phyloP scores from a whole-genome alignment of 2,329 filamentous ascomycete genomes.

The Aurifilum marmelostoma region DNA sequence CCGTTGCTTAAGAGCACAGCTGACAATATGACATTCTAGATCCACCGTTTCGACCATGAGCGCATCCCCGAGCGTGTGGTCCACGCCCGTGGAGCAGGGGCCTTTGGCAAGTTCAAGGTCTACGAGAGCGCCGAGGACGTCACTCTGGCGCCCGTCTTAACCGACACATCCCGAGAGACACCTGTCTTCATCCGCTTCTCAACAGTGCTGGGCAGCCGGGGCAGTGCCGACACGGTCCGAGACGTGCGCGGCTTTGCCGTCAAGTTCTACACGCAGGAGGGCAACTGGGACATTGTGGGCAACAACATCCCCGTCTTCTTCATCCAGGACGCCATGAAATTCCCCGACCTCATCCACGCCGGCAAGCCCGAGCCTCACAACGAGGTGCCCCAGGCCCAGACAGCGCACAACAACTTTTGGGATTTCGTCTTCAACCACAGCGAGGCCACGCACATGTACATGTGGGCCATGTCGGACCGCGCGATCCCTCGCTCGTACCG shows the following conservation, averaged over 20 bases:
- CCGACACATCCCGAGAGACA: slow-evolving; percentile 64
- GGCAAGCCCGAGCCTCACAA: too few species aligned
- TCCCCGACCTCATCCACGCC: too few species aligned
- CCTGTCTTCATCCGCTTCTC: slow-evolving; percentile 76
- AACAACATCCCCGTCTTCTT: slow-evolving; percentile 77
- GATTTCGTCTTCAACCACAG: too few species aligned
- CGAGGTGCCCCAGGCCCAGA: too few species aligned
- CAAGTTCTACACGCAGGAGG: slow-evolving; percentile 78
- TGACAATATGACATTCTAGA: slow-evolving; percentile 45
- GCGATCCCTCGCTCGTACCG: too few species aligned
- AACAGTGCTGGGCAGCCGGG: slow-evolving; percentile 74
- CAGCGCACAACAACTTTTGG: too few species aligned
- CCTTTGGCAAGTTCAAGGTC: slow-evolving; percentile 62
- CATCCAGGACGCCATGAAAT: too few species aligned
- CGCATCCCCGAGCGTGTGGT: too few species aligned
- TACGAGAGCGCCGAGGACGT: slow-evolving; percentile 66
- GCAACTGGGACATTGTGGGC: slow-evolving; percentile 75
- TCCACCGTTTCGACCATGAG: slow-evolving; percentile 74
- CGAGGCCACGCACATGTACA: too few species aligned
- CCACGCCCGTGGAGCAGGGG: too few species aligned
- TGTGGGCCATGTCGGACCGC: too few species aligned
- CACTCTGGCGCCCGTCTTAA: slow-evolving; percentile 65
- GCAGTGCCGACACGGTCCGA: slow-evolving; percentile 80
- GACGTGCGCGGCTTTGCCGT: slow-evolving; percentile 81
- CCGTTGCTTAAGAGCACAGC: too few species aligned